phyloP scores from a whole-genome alignment of 345 rosid species.

The Mercurialis annua region DNA sequence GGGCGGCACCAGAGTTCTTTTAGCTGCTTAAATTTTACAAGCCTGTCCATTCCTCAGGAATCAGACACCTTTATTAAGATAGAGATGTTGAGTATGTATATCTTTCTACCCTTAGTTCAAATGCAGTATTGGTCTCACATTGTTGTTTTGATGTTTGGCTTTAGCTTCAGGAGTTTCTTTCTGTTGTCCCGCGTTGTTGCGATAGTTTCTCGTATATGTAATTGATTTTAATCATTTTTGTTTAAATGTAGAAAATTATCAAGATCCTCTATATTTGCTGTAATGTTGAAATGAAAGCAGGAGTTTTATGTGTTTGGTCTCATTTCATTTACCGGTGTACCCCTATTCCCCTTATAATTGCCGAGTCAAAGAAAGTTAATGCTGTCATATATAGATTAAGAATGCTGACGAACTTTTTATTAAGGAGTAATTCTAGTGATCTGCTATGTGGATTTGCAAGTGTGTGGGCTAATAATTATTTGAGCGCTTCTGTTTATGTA shows the following conservation, averaged over 20 bases:
- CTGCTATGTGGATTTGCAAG: too few species aligned
- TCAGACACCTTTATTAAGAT: constrained; percentile 9
- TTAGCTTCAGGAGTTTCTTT: neutral
- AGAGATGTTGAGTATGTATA: constrained; percentile 13
- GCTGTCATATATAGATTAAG: too few species aligned
- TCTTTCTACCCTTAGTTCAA: constrained; percentile 12
- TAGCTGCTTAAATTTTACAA: constrained; percentile 40
- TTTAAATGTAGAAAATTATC: neutral
- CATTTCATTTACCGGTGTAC: neutral
- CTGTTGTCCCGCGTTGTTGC: neutral
- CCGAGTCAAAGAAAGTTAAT: too few species aligned
- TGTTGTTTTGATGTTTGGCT: constrained; percentile 5
- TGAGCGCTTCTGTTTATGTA: too few species aligned
- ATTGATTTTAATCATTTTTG: neutral
- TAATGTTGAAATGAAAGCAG: neutral
- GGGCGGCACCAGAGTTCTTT: constrained; percentile 40
- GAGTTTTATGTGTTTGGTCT: neutral
- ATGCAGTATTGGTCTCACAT: neutral
- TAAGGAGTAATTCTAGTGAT: too few species aligned
- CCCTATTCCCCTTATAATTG: too few species aligned
- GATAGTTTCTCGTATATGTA: neutral
- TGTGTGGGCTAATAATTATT: too few species aligned
- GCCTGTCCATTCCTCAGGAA: neutral
- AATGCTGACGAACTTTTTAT: too few species aligned
- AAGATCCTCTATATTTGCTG: neutral